These are phyloP conservation scores for Acephala macrosclerotiorum DNA, from an alignment of 2,329 filamentous ascomycete genomes.

Conservation along the genomic window DNA sequence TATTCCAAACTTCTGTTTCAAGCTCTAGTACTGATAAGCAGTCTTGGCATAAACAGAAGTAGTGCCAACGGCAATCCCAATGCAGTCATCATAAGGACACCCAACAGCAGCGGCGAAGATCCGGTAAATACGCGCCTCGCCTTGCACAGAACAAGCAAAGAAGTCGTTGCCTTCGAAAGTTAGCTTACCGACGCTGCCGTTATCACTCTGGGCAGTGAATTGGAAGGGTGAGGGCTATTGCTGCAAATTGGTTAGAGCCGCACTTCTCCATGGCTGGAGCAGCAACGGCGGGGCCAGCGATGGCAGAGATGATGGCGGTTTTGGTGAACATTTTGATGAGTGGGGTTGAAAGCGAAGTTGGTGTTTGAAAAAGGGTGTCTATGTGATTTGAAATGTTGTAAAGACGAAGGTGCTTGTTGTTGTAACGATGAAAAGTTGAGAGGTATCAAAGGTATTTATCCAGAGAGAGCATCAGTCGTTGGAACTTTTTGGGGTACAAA, in stretches of 20 bases:
- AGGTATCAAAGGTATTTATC: neutral
- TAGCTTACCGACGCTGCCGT: constrained; percentile 12
- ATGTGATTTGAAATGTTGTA: too few species aligned
- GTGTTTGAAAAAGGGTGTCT: too few species aligned
- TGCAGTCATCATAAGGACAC: constrained; percentile 17
- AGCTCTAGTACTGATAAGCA: neutral
- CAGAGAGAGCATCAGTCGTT: neutral
- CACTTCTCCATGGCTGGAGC: constrained; percentile 14
- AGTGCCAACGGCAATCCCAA: constrained; percentile 15
- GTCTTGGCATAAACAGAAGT: neutral
- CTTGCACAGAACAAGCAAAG: constrained; percentile 22
- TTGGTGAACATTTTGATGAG: constrained; percentile 32
- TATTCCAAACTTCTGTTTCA: neutral
- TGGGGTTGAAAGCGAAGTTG: constrained; percentile 4
- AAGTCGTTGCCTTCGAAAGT: constrained; percentile 24
- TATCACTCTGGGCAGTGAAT: constrained; percentile 15
- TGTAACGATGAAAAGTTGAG: neutral
- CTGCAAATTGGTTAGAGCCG: constrained; percentile 9
- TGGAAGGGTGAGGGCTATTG: constrained; percentile 16
- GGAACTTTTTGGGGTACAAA: neutral
- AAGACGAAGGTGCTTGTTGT: neutral
- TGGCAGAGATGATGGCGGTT: constrained; percentile 22
- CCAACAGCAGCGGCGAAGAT: constrained; percentile 19
- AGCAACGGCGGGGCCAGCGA: constrained; percentile 28
- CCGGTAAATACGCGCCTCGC: constrained; percentile 20